phyloP scores from a whole-genome alignment of 192 early-diverging fungal species.

The Mortierella alpina region DNA sequence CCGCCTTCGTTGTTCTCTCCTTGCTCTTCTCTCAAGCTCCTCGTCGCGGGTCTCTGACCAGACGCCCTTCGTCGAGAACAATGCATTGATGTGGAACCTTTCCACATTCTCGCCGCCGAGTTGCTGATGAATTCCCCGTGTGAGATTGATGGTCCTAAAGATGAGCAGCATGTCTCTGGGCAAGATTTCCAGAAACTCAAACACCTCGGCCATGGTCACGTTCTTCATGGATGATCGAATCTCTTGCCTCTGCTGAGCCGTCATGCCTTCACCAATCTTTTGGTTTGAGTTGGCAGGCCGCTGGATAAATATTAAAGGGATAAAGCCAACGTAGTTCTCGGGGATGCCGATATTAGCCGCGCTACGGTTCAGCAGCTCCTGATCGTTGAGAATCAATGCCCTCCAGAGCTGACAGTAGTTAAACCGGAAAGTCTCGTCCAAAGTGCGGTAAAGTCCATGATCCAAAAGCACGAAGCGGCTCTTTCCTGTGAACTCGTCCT shows the following conservation, averaged over 20 bases:
- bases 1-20: conserved; percentile 28
- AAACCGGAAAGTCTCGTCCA: conserved; percentile 57
- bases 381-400: conserved; percentile 60
- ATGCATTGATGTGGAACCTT: conserved; percentile 60
- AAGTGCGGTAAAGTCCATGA: conserved; percentile 61
- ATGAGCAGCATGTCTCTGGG: conserved; percentile 66
- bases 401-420: conserved; percentile 65
- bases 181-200: conserved; percentile 63
- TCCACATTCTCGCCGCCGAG: conserved; percentile 60
- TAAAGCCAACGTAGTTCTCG: conserved; percentile 47
- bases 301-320: conserved; percentile 64
- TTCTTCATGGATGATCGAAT: conserved; percentile 51
- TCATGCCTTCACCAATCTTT: conserved; percentile 56
- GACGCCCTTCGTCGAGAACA: conserved; percentile 55
- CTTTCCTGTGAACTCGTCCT: conserved; percentile 46
- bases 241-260: conserved; percentile 32
- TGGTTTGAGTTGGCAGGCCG: conserved; percentile 46
- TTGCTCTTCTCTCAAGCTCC: conserved; percentile 19
- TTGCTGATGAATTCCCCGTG: conserved; percentile 61
- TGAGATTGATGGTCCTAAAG: conserved; percentile 63
- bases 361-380: conserved; percentile 33
- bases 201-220: conserved; percentile 61
- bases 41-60: conserved; percentile 63
- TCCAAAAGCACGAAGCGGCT: conserved; percentile 58
- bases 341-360: conserved; percentile 48